Base-by-base conservation (phyloP, 148 eudicot species). In the Rhododendron ovatum region DNA sequence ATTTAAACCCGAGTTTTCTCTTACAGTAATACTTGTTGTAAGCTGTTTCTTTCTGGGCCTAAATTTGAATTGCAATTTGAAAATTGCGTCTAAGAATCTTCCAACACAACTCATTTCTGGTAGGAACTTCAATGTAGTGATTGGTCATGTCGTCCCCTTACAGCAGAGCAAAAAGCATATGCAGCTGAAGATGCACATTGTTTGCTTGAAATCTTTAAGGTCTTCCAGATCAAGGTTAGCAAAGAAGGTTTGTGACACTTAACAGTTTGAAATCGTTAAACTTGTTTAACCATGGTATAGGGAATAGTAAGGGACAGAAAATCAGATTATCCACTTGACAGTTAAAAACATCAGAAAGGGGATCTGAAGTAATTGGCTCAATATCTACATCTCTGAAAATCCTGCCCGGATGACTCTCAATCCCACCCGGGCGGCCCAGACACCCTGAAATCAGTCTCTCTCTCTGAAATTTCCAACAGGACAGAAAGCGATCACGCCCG, bases 91-190 rank as follows among this genome's bases (percentile, higher is more conserved):
- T 86, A 14, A 78, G 67, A 39, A 28, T 18, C 30, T 78, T 82
- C 18, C 57, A 53, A 84, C 81, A 35, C 71, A 65, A 48, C n/a
- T 84, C 45, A 69, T 48, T 69, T 85, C 78, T 81, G 57, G 88
- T 87, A 96, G 99, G 99, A 97, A 87, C 94, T 95, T 87, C 99
- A 97, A 86, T 97, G 99, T 89, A 97, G 99, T 93, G 99, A 97
- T 86, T 97, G 99, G 99, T 97, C 99, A 45, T 87, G 80, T 59
- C 99, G 98, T 82, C 99, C 99, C 71, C 95, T 97, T 88, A 88
- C 98, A 71, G 95, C 92, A 88, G 95, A 94, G 90, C 99, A 97
- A 91, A 93, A 90, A 86, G 87, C 85, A 50, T 97, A 97, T 92
- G 98, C 99, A 81, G 99, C 99, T 84, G 88, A 88, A 67, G 99